Base-by-base conservation (phyloP, 495 filamentous ascomycete species). In the Immersiella caudata region DNA sequence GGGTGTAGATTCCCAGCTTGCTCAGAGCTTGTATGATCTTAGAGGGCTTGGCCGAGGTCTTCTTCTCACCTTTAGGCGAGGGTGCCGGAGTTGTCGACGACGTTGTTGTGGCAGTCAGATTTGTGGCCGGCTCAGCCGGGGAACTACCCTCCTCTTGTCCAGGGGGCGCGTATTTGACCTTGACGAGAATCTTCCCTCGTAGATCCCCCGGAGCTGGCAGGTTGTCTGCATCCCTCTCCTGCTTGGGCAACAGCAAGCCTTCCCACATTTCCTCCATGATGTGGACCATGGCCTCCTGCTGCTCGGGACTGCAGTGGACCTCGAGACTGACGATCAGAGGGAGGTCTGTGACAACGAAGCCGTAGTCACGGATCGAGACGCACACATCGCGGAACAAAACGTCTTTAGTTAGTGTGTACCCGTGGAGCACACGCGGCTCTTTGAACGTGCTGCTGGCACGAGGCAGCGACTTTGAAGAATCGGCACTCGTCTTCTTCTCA, bases 311-410 rank as follows among this genome's bases (percentile, higher is more conserved):
- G 33, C 91, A 92, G 78, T 97, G 94, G 0, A 97, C 91, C 75
- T 98, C 94, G 9, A 98, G 81, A 70, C 91, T 95, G 66, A 97
- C 87, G 46, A 98, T 93, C 1, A 98, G 80, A 0, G 94, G 94
- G 0, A 94, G 79, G 60, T 96, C 89, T 20, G 78, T 77, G 3
- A 81, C 84, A 7, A 88, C 80, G 72, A 98, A 97, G 0, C 91
- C 92, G 71, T 89, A 85, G 55, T 97, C 88, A 21, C 87, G 81
- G 58, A 97, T 93, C 0, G 91, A 87, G 62, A 83, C 81, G 77
- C 93, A 97, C 0, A 97, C 93, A 18, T 90, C 86, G 35, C 92
- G 88, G 77, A 97, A 97, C 0, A 89, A 84, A 12, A 96, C 86
- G 56, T 92, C 92, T 68, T 91, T 94, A 8, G 94, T 98, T 8